These are phyloP conservation scores for Sphenostylis stenocarpa DNA, from an alignment of 306 rosid genomes.

Conservation along the genomic window DNA sequence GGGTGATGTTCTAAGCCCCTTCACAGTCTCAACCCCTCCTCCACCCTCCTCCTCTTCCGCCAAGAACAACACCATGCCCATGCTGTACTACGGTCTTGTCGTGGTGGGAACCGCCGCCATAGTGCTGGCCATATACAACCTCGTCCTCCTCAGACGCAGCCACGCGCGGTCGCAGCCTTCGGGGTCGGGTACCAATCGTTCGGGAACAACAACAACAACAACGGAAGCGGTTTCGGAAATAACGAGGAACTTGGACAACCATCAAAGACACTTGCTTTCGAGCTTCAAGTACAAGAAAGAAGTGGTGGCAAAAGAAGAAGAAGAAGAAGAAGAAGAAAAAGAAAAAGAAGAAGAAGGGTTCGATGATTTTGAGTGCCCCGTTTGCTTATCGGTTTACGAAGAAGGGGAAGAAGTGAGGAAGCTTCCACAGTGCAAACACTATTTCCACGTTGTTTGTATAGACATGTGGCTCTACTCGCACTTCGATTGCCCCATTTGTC, in stretches of 20 bases:
- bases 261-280: conserved; percentile 39
- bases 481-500: conserved; percentile 87
- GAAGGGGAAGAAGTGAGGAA: conserved; percentile 87
- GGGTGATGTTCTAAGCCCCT: conserved; percentile 34
- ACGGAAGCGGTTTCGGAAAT: not conserved
- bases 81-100: conserved; percentile 71
- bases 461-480: conserved; percentile 96
- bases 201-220: not conserved
- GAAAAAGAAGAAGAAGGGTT: not conserved
- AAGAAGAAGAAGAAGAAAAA: not conserved
- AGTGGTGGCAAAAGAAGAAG: not conserved
- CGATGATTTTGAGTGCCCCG: conserved; percentile 53
- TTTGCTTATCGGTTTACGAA: conserved; percentile 79
- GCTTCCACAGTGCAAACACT: conserved; percentile 74
- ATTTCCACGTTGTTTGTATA: conserved; percentile 74
- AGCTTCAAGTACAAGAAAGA: conserved; percentile 85
- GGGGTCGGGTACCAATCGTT: not conserved
- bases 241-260: conserved; percentile 34
- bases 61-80: conserved; percentile 50
- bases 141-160: conserved; percentile 58
- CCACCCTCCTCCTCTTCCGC: conserved; percentile 26
- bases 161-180: conserved; percentile 11
- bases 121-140: conserved; percentile 65
- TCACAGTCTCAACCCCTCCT: conserved; percentile 33
- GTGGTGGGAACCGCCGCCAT: conserved; percentile 62